Evolutionary conservation across 2,329 filamentous ascomycete species (phyloP), one percentile per base, ranked within the genome.

Genomic region (Proliferodiscus dingleyae): DNA sequence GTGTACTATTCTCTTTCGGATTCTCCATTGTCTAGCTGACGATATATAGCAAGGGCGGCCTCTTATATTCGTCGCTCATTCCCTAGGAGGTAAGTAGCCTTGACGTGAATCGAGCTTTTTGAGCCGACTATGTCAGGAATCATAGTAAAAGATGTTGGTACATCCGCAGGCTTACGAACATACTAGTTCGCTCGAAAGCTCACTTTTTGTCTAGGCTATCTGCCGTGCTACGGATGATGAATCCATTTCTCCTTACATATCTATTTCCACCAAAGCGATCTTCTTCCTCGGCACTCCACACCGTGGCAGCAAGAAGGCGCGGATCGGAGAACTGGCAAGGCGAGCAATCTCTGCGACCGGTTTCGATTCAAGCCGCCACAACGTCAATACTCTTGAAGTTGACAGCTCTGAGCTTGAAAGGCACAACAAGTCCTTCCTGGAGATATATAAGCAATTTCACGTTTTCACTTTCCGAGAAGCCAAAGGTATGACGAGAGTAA

Each of bases 261-360:
- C 37, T 36, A 41, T 13, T 6, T 51, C 45, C 13, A 56, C 51
- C 10, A 21, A 30, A 15, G 49, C 34, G 16, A 44, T 65, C 4
- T 28, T 61, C 0, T 66, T 66, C 33, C 48, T 66, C 21, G 63
- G 57, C 15, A 65, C 63, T 13, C 63, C 62, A 5, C 60, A 66
- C 41, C 47, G 49, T n/a, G 62, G 63, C 13, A 63, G 59, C 38
- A 49, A 43, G 24, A 42, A 47, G 34, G 60, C 58, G 28, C 51
- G 44, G 34, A 42, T 56, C 6, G 60, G 37, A 13, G 54, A 46
- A 21, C 26, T 61, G 16, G 24, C 61, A 4, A 52, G 51, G 10
- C 57, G 28, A 16, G 52, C 62, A 37, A 50, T 33, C 21, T 41
- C 41, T 34, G 49, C 30, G 21, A 43, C 45, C 11, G 52, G 54